Evolutionary conservation across 2,329 filamentous ascomycete genomes (phyloP), one percentile per base, ranked within the genome.

Genomic region (Penicillium frequentans): DNA sequence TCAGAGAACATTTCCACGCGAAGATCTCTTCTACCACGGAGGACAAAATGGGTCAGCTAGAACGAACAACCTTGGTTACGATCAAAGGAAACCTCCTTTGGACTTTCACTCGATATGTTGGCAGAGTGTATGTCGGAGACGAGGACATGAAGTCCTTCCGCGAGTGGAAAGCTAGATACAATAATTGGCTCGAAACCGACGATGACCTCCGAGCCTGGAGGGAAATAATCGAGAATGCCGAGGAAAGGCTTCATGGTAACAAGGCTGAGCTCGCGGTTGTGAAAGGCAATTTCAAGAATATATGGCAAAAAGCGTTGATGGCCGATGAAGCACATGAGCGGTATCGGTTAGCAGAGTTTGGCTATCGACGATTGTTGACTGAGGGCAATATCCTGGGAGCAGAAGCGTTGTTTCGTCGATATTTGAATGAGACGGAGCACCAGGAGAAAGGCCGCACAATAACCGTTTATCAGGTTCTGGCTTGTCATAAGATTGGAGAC

Each of bases 401-500:
- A 9, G 60, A 62, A 35, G 42, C 39, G 13, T 16, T 19, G 3
- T n/a, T 65, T 26, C 54, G 56, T 31, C 52, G 43, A 7, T 66
- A 63, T 24, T 47, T 66, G 2, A n/a, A 48, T 6, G 57, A 56
- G 10, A 35, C 54, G 19, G 19, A 52, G 39, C 27, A 54, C 9
- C 46, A 59, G 3, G 61, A 57, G 27, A 53, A 44, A 29, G 24
- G 49, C 19, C 64, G 60, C 26, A 48, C 35, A 2, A 54, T 54
- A 52, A 56, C 62, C 8, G 19, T 66, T 6, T 63, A 53, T 39
- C 58, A 58, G 3, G 57, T 65, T 10, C 37, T 68, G 23, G 64
- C 63, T 3, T 65, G 59, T 46, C 33, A 55, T 21, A 27, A 51
- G 6, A 61, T 64, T 27, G 65, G 64, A 10, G 59, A 68, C 45